A percentile compares a stretch with the other conserved stretches of the same genome.
These are phyloP conservation scores for Arachis hypogaea DNA, from an alignment of 306 rosid species.

Conservation along the genomic window DNA sequence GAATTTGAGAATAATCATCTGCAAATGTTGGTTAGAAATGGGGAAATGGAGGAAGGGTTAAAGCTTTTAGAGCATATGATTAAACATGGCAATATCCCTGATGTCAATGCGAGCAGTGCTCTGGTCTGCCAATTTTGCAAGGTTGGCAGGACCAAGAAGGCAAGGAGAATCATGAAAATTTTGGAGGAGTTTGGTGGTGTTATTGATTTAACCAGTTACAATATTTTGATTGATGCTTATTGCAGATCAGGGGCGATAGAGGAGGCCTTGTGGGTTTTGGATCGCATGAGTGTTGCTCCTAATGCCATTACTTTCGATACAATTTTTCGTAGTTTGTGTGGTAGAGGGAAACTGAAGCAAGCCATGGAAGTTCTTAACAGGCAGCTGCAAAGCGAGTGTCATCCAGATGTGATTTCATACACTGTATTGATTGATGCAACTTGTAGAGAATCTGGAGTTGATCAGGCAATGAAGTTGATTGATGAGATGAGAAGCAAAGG, in stretches of 20 bases:
- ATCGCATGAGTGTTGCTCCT: slow-evolving; percentile 70
- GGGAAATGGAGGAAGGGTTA: slow-evolving; percentile 71
- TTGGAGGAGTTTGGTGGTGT: slow-evolving; percentile 69
- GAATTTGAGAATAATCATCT: slow-evolving; percentile 61
- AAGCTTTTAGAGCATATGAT: slow-evolving; percentile 62
- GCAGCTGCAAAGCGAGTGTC: slow-evolving; percentile 65
- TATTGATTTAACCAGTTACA: slow-evolving; percentile 73
- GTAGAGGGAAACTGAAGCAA: slow-evolving; percentile 64
- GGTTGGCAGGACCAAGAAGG: slow-evolving; percentile 67
- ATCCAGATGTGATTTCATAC: slow-evolving; percentile 80
- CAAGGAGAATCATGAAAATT: slow-evolving; percentile 62
- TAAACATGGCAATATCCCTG: slow-evolving; percentile 60
- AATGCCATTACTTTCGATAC: slow-evolving; percentile 72
- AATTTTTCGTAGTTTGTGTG: slow-evolving; percentile 70
- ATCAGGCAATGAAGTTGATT: slow-evolving; percentile 75
- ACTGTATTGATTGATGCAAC: slow-evolving; percentile 81
- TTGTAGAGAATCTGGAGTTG: slow-evolving; percentile 80
- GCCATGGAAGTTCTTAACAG: slow-evolving; percentile 72
- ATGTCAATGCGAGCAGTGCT: slow-evolving; percentile 67
- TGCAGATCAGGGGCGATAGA: slow-evolving; percentile 79
- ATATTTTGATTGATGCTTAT: slow-evolving; percentile 67
- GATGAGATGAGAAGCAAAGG: slow-evolving; percentile 79
- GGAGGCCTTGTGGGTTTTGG: slow-evolving; percentile 63
- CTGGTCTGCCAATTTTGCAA: slow-evolving; percentile 72
- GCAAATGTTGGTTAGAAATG: slow-evolving; percentile 59